Conservation (phyloP, 208 protist genomes). For the Crithidia brevicula region DNA sequence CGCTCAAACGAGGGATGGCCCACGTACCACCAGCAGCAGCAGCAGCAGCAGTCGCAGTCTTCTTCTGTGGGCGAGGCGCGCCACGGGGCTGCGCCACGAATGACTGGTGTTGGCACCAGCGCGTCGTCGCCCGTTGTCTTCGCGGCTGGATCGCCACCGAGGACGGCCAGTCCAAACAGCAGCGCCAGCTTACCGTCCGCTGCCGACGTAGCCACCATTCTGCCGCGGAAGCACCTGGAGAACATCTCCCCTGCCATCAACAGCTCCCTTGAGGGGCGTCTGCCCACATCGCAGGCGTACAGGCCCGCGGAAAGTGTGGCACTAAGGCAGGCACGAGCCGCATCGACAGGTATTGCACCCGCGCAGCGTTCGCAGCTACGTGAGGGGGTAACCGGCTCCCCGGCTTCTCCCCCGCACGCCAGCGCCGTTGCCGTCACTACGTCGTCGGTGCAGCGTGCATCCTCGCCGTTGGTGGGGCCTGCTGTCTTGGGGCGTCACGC, state of each 20-base stretch:
- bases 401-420: constrained; percentile 5
- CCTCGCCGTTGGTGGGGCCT: too few species aligned
- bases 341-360: neutral
- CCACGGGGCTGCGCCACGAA: too few species aligned
- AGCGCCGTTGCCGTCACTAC: neutral
- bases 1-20: neutral
- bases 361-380: neutral
- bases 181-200: neutral
- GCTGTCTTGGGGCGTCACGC: too few species aligned
- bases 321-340: neutral
- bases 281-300: neutral
- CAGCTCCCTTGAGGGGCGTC: constrained; percentile 1
- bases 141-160: too few species aligned
- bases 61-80: too few species aligned
- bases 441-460: neutral
- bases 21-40: too few species aligned
- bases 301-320: neutral
- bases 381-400: neutral
- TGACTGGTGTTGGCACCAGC: too few species aligned
- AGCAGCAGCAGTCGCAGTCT: neutral
- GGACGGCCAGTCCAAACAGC: constrained; percentile 6
- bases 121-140: too few species aligned
- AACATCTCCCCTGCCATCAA: constrained; percentile 19
- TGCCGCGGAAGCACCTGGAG: constrained; percentile 9
- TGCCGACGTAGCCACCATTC: constrained; percentile 3